Evolutionary conservation across 2,329 filamentous ascomycete genomes (phyloP), one percentile per base, ranked within the genome.

Genomic region (Cordyceps pruinosa): DNA sequence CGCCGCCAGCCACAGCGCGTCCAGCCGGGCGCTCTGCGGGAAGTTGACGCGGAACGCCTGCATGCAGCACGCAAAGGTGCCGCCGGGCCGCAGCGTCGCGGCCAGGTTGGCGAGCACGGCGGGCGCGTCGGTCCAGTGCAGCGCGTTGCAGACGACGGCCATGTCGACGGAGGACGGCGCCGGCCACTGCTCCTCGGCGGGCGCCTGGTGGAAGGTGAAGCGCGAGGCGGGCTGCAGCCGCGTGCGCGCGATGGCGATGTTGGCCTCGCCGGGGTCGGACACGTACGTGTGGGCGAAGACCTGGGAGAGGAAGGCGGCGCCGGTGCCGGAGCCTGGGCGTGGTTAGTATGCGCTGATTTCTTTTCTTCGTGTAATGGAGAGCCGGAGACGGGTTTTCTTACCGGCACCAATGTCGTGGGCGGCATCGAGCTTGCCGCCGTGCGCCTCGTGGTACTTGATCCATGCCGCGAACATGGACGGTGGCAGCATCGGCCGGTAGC

Each of bases 231-330:
- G 55, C 12, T 51, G 37, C 8, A 57, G 55, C 9, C 41, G 39
- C 25, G 23, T 4, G 47, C 55, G 47, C 5, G 55, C 55, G n/a
- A 39, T 28, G 37, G 26, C 48, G 19, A 57, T 51, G 55, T 57
- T 57, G 55, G 55, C 48, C 26, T n/a, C 55, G 47, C 55, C 55
- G 10, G 55, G 55, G 19, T 57, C 55, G 55, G 55, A 57, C 10
- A 57, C 55, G 47, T 57, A 57, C n/a, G 42, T 52, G 47, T 57
- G 55, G 7, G 28, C n/a, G 23, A 57, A 57, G 30, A 52, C 21
- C 12, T 51, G 55, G 8, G 55, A 37, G 17, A 57, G 46, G 10
- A 52, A 49, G 17, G 55, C 47, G 32, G 55, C 55, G 37, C 55
- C 55, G 21, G 55, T 52, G 3, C 55, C 55, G 26, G 55, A 57